phyloP scores from a whole-genome alignment of 2,329 filamentous ascomycete genomes.

The Pezizomycotina sp. region DNA sequence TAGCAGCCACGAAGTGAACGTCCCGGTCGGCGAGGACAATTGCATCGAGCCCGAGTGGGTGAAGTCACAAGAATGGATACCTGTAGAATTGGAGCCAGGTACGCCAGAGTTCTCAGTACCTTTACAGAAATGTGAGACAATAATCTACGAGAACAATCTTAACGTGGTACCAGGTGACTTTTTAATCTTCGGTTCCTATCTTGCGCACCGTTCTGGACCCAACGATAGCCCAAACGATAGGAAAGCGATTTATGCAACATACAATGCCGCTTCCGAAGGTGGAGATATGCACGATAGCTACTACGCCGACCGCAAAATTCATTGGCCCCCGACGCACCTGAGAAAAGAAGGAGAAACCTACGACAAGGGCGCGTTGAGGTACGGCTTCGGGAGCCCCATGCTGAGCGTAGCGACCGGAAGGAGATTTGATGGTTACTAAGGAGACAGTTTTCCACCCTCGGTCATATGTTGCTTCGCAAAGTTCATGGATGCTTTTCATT shows the following conservation, averaged over 20 bases:
- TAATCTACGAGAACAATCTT: neutral
- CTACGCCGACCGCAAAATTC: conserved; percentile 30
- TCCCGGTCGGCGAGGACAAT: conserved; percentile 28
- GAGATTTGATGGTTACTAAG: too few species aligned
- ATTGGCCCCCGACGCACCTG: conserved; percentile 33
- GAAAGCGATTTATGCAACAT: conserved; percentile 32
- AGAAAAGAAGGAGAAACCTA: too few species aligned
- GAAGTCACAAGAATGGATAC: conserved; percentile 27
- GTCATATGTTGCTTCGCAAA: too few species aligned
- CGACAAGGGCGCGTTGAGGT: too few species aligned
- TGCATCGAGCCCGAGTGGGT: conserved; percentile 30
- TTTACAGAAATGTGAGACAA: too few species aligned
- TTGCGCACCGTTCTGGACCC: conserved; percentile 30
- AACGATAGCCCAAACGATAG: conserved; percentile 29
- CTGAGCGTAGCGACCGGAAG: too few species aligned
- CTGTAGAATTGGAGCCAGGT: conserved; percentile 29
- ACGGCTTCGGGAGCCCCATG: too few species aligned
- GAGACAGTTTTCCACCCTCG: too few species aligned
- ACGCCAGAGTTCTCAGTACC: conserved; percentile 9
- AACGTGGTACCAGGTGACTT: conserved; percentile 26
- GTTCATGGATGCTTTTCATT: too few species aligned
- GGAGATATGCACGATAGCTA: conserved; percentile 31
- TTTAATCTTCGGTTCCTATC: conserved; percentile 30
- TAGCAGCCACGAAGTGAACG: conserved; percentile 29
- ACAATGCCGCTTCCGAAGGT: conserved; percentile 30